Conservation (phyloP, 495 filamentous ascomycete species). For the Penicillium arizonense region DNA sequence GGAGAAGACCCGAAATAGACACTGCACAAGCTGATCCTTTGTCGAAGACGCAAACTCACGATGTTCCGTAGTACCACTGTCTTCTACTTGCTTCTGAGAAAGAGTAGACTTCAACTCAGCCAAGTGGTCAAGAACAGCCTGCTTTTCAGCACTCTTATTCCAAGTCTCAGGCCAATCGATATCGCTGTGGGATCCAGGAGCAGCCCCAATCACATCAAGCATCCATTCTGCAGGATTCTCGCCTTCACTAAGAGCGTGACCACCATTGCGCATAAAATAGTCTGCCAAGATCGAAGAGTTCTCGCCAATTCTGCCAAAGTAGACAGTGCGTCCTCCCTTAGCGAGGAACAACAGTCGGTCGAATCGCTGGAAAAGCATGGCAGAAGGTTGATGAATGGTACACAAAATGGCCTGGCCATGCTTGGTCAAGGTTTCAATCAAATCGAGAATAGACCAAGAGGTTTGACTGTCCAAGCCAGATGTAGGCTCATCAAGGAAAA, state of each 20-base stretch:
- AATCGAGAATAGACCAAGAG: constrained; percentile 83
- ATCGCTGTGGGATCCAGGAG: constrained; percentile 71
- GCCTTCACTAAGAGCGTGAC: constrained; percentile 62
- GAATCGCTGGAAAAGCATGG: constrained; percentile 93
- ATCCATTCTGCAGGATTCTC: constrained; percentile 95
- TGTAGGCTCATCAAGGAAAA: constrained; percentile 90
- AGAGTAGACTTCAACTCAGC: constrained; percentile 61
- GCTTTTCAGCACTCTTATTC: constrained; percentile 71
- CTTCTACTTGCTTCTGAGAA: constrained; percentile 39
- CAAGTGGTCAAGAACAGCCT: constrained; percentile 65
- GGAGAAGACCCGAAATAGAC: constrained; percentile 51
- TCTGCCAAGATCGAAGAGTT: constrained; percentile 67
- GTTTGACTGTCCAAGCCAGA: constrained; percentile 88
- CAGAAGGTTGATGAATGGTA: constrained; percentile 95
- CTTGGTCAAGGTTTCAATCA: constrained; percentile 83
- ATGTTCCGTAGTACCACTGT: constrained; percentile 25
- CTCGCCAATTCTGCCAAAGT: constrained; percentile 86
- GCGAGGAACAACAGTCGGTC: constrained; percentile 85
- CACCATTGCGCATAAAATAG: constrained; percentile 84
- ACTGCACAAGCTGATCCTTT: constrained; percentile 48
- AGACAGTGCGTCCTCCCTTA: constrained; percentile 79
- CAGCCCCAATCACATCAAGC: constrained; percentile 89
- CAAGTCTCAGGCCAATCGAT: constrained; percentile 83
- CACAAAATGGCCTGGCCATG: constrained; percentile 90
- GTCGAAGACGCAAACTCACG: constrained; percentile 57